Conservation (phyloP, 768 basidiomycete species). For the Rhizopogon vulgaris region DNA sequence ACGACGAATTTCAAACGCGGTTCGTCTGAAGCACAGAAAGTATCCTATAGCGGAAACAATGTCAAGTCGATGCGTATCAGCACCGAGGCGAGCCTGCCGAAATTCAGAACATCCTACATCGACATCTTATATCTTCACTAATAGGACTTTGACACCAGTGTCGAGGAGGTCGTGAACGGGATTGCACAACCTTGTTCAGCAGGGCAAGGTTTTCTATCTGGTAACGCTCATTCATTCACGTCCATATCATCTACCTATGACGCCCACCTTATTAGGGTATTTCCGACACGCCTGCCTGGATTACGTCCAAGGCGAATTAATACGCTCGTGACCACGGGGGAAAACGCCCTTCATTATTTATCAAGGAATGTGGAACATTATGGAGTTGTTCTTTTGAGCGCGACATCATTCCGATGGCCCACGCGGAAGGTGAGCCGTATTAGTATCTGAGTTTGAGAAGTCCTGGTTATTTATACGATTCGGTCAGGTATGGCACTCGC, state of each 20-base stretch:
- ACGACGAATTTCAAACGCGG: slow-evolving; percentile 15
- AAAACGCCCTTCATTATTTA: slow-evolving; percentile 41
- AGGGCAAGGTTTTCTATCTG: slow-evolving; percentile 34
- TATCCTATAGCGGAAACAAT: slow-evolving; percentile 43
- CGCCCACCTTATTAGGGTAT: slow-evolving; percentile 12
- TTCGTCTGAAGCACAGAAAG: slow-evolving; percentile 22
- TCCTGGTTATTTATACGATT: not conserved
- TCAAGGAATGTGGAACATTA: slow-evolving; percentile 31
- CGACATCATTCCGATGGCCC: slow-evolving; percentile 34
- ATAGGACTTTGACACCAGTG: slow-evolving; percentile 32
- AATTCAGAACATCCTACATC: slow-evolving; percentile 20
- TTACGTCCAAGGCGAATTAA: slow-evolving; percentile 34
- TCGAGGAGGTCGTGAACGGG: slow-evolving; percentile 36
- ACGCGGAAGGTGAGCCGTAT: slow-evolving; percentile 14
- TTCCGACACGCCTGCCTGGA: slow-evolving; percentile 33
- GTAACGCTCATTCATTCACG: slow-evolving; percentile 1
- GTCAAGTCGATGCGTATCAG: slow-evolving; percentile 37
- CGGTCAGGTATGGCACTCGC: slow-evolving; percentile 28
- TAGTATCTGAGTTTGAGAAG: not conserved
- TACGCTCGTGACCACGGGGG: slow-evolving; percentile 37
- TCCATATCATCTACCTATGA: slow-evolving; percentile 1
- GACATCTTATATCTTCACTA: slow-evolving; percentile 22
- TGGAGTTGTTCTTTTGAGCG: slow-evolving; percentile 37
- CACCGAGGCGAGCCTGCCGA: slow-evolving; percentile 23
- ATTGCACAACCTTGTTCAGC: slow-evolving; percentile 30